phyloP scores from a whole-genome alignment of 2,329 filamentous ascomycete genomes.

The Pseudodiploospora longispora region DNA sequence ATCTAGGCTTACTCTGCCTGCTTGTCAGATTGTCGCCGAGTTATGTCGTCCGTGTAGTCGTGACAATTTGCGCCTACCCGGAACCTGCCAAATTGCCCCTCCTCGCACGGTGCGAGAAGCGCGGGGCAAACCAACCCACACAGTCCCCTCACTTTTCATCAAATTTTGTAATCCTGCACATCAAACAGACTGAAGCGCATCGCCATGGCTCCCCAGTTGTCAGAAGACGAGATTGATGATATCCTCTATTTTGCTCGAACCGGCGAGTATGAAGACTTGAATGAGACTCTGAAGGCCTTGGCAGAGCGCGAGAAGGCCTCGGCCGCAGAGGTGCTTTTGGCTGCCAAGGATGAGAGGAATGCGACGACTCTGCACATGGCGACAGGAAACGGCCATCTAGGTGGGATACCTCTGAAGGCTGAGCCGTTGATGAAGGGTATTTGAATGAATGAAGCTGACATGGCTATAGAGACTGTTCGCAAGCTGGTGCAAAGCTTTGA shows the following conservation, averaged over 20 bases:
- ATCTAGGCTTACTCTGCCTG: no score
- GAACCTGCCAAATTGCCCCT: not conserved
- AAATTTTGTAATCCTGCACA: slow-evolving; percentile 18
- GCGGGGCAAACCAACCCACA: slow-evolving; percentile 24
- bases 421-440: not conserved
- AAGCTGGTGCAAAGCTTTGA: slow-evolving; percentile 36
- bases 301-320: slow-evolving; percentile 52
- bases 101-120: slow-evolving; percentile 25
- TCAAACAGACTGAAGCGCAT: slow-evolving; percentile 3
- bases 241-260: slow-evolving; percentile 78
- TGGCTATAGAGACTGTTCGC: slow-evolving; percentile 34
- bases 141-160: slow-evolving; percentile 30
- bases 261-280: slow-evolving; percentile 66
- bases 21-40: no score
- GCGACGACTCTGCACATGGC: slow-evolving; percentile 88
- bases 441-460: slow-evolving; percentile 1
- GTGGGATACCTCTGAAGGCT: slow-evolving; percentile 35
- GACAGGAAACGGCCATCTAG: slow-evolving; percentile 77
- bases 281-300: slow-evolving; percentile 48
- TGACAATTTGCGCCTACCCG: not conserved
- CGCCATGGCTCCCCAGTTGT: slow-evolving; percentile 46
- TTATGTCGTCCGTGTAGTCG: not conserved
- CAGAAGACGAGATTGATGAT: slow-evolving; percentile 81
- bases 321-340: slow-evolving; percentile 56
- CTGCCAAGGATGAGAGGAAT: slow-evolving; percentile 64